These are phyloP conservation scores for Begonia fuchsioides DNA, from an alignment of 306 rosid genomes.

Conservation along the genomic window DNA sequence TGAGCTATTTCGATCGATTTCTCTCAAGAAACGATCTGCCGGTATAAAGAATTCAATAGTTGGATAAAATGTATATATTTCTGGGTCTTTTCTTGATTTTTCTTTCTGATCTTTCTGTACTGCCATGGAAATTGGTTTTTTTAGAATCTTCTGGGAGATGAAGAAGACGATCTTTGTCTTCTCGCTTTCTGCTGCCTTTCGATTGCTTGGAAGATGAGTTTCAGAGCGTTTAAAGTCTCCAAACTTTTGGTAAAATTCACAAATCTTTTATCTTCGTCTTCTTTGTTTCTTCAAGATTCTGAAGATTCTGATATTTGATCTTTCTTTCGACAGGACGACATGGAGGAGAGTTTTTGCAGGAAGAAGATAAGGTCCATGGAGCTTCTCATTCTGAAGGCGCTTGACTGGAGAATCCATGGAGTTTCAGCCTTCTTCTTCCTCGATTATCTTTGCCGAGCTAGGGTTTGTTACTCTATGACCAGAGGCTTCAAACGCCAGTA, in stretches of 20 bases:
- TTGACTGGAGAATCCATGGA: not conserved
- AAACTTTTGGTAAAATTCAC: slow-evolving; percentile 7
- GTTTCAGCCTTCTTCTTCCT: slow-evolving; percentile 6
- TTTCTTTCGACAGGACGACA: too few species aligned
- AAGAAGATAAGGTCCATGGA: not conserved
- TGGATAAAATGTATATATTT: not conserved
- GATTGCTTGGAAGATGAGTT: slow-evolving; percentile 9
- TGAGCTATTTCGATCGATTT: slow-evolving; percentile 11
- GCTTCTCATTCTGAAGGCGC: slow-evolving; percentile 3
- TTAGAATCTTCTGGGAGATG: too few species aligned
- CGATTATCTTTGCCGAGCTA: not conserved
- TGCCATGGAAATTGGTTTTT: too few species aligned
- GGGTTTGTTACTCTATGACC: not conserved
- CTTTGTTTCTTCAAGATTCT: too few species aligned
- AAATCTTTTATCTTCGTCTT: too few species aligned
- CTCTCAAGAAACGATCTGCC: not conserved
- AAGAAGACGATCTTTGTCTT: not conserved
- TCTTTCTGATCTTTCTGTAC: too few species aligned
- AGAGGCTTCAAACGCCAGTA: not conserved
- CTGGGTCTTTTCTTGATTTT: not conserved
- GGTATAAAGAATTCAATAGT: slow-evolving; percentile 1
- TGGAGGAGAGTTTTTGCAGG: too few species aligned
- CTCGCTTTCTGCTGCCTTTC: slow-evolving; percentile 7
- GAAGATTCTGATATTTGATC: too few species aligned
- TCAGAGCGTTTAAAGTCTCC: not conserved